These are phyloP conservation scores for Angophora floribunda DNA, from an alignment of 345 rosid genomes.

Conservation along the genomic window DNA sequence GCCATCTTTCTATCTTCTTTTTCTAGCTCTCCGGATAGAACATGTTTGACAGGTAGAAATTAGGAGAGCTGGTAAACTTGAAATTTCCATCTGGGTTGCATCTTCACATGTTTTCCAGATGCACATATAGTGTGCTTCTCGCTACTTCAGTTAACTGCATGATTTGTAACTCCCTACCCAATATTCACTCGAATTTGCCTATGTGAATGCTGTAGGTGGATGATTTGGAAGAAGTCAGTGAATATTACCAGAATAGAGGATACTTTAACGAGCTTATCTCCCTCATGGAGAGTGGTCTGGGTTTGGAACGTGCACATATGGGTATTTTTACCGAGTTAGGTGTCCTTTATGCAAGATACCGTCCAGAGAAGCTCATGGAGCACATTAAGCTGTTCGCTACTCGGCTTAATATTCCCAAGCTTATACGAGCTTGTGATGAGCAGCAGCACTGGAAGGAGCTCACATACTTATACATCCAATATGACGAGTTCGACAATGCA, in stretches of 20 bases:
- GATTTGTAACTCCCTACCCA: background rate
- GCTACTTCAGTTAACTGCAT: background rate
- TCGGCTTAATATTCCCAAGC: conserved; percentile 94
- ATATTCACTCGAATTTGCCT: background rate
- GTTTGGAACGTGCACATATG: conserved; percentile 98
- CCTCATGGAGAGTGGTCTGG: conserved; percentile 97
- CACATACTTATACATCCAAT: conserved; percentile 78
- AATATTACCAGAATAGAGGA: conserved; percentile 90
- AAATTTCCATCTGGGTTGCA: background rate
- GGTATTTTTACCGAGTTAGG: conserved; percentile 97
- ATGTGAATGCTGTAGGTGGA: conserved; percentile 47
- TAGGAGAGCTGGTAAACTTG: background rate
- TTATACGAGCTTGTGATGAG: conserved; percentile 93
- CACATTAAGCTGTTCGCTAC: conserved; percentile 87
- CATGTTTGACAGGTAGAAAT: background rate
- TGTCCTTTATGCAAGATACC: conserved; percentile 94
- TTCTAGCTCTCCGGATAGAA: background rate
- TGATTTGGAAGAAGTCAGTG: conserved; percentile 92
- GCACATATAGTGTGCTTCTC: background rate
- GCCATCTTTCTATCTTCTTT: background rate
- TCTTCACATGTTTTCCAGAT: background rate
- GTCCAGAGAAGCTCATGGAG: conserved; percentile 95
- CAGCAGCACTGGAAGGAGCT: conserved; percentile 97
- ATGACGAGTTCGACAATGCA: conserved; percentile 91
- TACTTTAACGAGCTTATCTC: conserved; percentile 87